A percentile compares a stretch with the other conserved stretches of the same genome.
Conservation (phyloP, 179 eudicot species). For the Silene coronaria region DNA sequence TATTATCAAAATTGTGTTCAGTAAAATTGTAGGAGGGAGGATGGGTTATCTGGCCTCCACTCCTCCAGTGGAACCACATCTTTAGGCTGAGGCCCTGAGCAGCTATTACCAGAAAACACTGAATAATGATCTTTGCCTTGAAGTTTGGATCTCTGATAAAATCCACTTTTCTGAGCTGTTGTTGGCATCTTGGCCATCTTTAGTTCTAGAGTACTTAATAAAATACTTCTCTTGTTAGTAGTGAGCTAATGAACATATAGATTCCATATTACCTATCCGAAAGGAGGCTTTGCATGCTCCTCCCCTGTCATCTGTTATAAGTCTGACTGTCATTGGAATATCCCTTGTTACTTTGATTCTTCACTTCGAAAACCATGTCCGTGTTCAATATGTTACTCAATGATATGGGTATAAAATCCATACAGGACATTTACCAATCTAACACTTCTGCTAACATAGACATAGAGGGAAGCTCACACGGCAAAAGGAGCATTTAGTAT, state of each 20-base stretch:
- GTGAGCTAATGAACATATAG: not conserved
- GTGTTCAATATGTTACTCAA: not conserved
- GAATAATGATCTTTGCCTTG: not conserved
- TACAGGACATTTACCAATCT: too few relatives aligned
- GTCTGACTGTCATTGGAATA: not conserved
- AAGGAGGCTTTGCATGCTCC: not conserved
- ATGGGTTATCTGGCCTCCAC: not conserved
- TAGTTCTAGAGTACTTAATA: not conserved
- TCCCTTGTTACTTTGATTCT: not conserved
- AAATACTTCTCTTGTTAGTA: too few relatives aligned
- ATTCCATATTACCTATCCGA: not conserved
- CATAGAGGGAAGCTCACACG: not conserved
- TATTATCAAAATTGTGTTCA: not conserved
- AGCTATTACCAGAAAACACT: not conserved
- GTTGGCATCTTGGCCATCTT: not conserved
- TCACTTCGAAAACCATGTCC: not conserved
- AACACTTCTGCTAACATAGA: not conserved
- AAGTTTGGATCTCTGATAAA: not conserved
- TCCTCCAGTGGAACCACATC: not conserved
- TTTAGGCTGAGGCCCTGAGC: constrained; percentile 7
- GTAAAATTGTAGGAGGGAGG: not conserved
- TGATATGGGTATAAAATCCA: too few relatives aligned
- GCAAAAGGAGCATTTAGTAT: not conserved
- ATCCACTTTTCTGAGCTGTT: not conserved
- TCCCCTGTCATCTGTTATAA: not conserved